Evolutionary conservation across 176 grass and related monocot genomes (phyloP).

Genomic region (Alopecurus myosuroides): DNA sequence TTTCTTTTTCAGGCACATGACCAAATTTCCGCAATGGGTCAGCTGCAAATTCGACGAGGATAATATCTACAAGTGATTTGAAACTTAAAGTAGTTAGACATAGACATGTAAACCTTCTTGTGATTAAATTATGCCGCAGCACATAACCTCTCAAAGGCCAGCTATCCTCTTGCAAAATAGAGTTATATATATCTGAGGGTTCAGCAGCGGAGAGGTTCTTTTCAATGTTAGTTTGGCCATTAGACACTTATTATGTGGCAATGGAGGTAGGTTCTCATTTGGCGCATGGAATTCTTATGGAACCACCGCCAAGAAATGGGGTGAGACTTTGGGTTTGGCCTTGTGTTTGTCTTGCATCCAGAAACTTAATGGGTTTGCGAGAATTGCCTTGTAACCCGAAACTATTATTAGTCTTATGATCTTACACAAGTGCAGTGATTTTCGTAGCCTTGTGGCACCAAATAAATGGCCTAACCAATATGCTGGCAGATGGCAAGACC

Average conservation of each 20-base stretch:
- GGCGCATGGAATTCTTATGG: not conserved
- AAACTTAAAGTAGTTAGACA: not conserved
- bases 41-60: conserved; percentile 57
- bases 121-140: not conserved
- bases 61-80: conserved; percentile 48
- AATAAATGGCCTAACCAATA: not conserved
- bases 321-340: not conserved
- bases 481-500: too few relatives aligned
- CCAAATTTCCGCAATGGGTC: conserved; percentile 47
- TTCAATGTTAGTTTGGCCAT: not conserved
- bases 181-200: not conserved
- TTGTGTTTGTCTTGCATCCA: not conserved
- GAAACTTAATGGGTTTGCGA: not conserved
- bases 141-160: not conserved
- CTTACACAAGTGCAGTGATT: not conserved
- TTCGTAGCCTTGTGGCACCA: not conserved
- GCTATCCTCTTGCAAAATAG: not conserved
- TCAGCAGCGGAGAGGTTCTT: not conserved
- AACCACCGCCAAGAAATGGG: not conserved
- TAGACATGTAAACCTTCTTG: not conserved
- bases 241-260: not conserved
- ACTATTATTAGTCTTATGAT: not conserved
- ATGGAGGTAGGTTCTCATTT: not conserved
- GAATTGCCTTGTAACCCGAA: not conserved
- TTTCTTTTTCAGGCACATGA: conserved; percentile 55